Evolutionary conservation across 1,284 basidiomycete species (phyloP), one percentile per base, ranked within the genome.

Genomic region (Cutaneotrichosporon mucoides): DNA sequence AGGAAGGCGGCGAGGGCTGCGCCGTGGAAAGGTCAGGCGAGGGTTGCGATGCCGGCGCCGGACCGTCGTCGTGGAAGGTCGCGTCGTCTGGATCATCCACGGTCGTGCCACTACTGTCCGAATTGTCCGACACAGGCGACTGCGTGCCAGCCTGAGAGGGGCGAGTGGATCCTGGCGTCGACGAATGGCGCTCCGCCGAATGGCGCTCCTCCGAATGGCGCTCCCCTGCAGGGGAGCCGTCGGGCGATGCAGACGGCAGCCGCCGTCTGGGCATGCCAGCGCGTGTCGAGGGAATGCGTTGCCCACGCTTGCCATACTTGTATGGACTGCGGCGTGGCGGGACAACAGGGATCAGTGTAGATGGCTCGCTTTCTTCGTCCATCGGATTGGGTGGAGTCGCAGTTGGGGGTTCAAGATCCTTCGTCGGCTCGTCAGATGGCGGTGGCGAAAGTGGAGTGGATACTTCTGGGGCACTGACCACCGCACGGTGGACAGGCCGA

Each of bases 81-180:
- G 60, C 41, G 51, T 71, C 69, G 9, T 66, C 60, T 9, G 61
- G 53, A 35, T 69, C 69, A 11, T 62, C 58, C 2, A 61, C 53
- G 3, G 42, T 58, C 0, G 64, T 56, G 33, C 64, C 62, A 46
- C 65, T 69, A n/a, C 45, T 49, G 37, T 47, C 53, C 4, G 53
- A 52, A 13, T 16, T 45, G 1, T 33, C 33, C 10, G 46, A 36
- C 12, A 33, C 7, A 11, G 33, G 13, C 10, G 24, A 24, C 24
- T 24, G 24, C 24, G 24, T 24, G 24, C 24, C 24, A 24, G 24
- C 24, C 24, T 24, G 24, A 24, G 24, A 24, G 24, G 24, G 24
- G 24, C 24, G 24, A 24, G 24, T 24, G 24, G 24, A 24, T 24
- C 24, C 24, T 24, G 24, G 24, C 24, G 24, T 24, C 24, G 24